Conservation (phyloP, 1,284 basidiomycete genomes). For the Kwoniella shivajii region DNA sequence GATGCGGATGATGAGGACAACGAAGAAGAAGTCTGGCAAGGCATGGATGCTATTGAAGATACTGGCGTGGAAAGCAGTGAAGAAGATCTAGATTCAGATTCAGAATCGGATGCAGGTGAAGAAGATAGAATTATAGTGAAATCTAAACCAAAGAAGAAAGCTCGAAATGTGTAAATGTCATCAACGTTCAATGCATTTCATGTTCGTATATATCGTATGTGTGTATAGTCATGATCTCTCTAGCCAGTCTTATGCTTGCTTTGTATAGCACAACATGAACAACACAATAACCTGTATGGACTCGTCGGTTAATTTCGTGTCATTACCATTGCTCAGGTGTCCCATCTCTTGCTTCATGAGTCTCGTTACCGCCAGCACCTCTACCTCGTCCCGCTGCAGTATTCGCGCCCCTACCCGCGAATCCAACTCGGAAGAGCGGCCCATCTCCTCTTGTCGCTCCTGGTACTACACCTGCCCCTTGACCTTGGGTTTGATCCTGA, state of each 20-base stretch:
- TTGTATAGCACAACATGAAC: too few relatives aligned
- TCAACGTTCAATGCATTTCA: too few relatives aligned
- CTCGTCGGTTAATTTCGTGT: too few relatives aligned
- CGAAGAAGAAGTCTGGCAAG: slow-evolving; percentile 57
- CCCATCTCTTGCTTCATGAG: background rate
- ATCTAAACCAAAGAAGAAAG: slow-evolving; percentile 13
- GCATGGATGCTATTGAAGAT: slow-evolving; percentile 38
- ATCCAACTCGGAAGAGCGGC: slow-evolving; percentile 13
- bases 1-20: slow-evolving; percentile 36
- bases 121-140: slow-evolving; percentile 13
- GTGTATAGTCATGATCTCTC: too few relatives aligned
- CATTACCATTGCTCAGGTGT: too few relatives aligned
- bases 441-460: background rate
- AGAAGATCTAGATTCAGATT: slow-evolving; percentile 4
- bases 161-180: slow-evolving; percentile 4
- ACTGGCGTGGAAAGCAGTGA: slow-evolving; percentile 18
- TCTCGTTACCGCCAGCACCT: background rate
- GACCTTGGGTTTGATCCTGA: background rate
- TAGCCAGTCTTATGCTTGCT: too few relatives aligned
- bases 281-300: too few relatives aligned
- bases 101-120: slow-evolving; percentile 15
- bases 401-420: slow-evolving; percentile 14
- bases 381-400: background rate
- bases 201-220: too few relatives aligned
- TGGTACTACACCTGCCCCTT: background rate